phyloP scores from a whole-genome alignment of 345 rosid species.

The Erysimum cheiranthoides region DNA sequence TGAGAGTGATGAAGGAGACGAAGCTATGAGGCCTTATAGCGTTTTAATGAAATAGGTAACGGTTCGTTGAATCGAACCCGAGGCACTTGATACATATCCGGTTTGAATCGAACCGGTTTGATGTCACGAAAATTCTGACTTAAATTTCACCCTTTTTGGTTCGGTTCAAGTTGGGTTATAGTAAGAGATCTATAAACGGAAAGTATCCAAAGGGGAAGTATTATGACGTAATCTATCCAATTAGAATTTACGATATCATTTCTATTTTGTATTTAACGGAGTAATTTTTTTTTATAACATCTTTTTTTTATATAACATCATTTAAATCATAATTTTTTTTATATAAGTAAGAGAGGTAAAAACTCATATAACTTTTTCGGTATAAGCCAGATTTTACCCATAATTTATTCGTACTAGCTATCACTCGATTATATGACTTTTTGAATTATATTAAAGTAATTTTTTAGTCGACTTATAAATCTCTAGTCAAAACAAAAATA shows the following conservation, averaged over 20 bases:
- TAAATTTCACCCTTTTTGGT: background rate
- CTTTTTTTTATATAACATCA: too few species aligned
- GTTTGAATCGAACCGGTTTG: background rate
- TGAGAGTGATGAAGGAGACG: constrained; percentile 9
- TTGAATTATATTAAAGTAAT: too few species aligned
- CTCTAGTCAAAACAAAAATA: too few species aligned
- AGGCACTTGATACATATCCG: constrained; percentile 28
- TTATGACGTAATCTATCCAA: constrained; percentile 32
- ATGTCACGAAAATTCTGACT: too few species aligned
- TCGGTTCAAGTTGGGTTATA: constrained; percentile 4
- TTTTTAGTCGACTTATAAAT: too few species aligned
- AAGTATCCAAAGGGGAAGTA: background rate
- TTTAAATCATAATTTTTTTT: too few species aligned
- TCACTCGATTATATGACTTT: too few species aligned
- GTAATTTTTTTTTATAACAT: too few species aligned
- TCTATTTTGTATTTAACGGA: background rate
- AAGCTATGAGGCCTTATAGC: constrained; percentile 1
- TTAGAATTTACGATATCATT: constrained; percentile 8
- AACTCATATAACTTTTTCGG: too few species aligned
- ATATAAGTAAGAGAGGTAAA: too few species aligned
- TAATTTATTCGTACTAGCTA: too few species aligned
- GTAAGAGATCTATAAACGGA: background rate
- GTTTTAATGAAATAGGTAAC: constrained; percentile 27
- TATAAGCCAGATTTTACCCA: too few species aligned
- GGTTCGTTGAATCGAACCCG: constrained; percentile 10